Conservation (phyloP, 1,284 basidiomycete species). For the Ganoderma resinaceum region DNA sequence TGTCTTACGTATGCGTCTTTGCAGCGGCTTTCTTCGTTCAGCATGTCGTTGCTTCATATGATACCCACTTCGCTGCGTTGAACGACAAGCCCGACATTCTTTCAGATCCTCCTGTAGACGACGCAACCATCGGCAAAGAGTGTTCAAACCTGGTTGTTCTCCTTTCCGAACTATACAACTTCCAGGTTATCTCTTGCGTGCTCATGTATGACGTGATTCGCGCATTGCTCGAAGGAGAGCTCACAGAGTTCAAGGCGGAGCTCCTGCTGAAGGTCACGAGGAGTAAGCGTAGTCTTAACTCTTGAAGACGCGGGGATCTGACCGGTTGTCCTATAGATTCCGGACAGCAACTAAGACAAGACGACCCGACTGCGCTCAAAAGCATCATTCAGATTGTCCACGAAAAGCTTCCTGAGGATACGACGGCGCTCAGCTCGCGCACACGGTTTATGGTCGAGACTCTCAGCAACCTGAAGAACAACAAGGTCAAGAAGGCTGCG, state of each 20-base stretch:
- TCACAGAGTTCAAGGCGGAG: slow-evolving; percentile 87
- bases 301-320: not conserved
- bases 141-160: slow-evolving; percentile 89
- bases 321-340: slow-evolving; percentile 58
- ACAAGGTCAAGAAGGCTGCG: slow-evolving; percentile 76
- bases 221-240: slow-evolving; percentile 68
- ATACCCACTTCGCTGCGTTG: slow-evolving; percentile 54
- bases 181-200: slow-evolving; percentile 89
- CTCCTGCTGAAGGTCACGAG: slow-evolving; percentile 86
- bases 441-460: slow-evolving; percentile 95
- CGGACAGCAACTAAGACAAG: slow-evolving; percentile 86
- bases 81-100: slow-evolving; percentile 24
- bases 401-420: slow-evolving; percentile 66
- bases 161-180: slow-evolving; percentile 94
- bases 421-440: slow-evolving; percentile 74
- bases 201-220: slow-evolving; percentile 93
- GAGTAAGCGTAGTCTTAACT: slow-evolving; percentile 57
- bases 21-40: slow-evolving; percentile 84
- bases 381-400: slow-evolving; percentile 89
- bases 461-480: slow-evolving; percentile 89
- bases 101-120: slow-evolving; percentile 24
- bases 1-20: slow-evolving; percentile 3
- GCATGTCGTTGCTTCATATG: slow-evolving; percentile 69
- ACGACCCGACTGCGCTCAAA: slow-evolving; percentile 85
- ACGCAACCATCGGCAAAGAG: slow-evolving; percentile 76